Percentiles rank a stretch among this genome's conserved stretches.
These are phyloP conservation scores for Mychonastes homosphaera DNA, from an alignment of 139 green algal genomes.

Conservation along the genomic window DNA sequence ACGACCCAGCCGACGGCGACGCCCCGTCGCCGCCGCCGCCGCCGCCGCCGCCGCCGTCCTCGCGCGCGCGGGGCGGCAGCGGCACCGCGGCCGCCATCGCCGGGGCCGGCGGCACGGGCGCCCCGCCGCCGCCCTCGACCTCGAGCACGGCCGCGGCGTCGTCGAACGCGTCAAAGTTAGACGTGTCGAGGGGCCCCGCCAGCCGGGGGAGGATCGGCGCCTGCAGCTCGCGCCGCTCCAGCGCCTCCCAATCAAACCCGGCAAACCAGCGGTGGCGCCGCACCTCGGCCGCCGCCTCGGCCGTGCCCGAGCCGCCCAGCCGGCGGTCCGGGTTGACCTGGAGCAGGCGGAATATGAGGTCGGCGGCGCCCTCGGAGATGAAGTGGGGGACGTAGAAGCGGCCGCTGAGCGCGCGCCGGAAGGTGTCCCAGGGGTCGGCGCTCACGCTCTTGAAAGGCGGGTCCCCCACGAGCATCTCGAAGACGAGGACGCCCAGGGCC, in stretches of 20 bases:
- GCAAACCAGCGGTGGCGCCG: conserved; percentile 58
- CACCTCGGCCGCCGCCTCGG: conserved; percentile 43
- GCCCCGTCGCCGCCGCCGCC: conserved; percentile 7
- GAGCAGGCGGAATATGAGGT: conserved; percentile 69
- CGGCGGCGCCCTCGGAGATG: conserved; percentile 48
- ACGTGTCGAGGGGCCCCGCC: conserved; percentile 37
- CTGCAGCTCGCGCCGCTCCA: conserved; percentile 35
- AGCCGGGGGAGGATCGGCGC: conserved; percentile 43
- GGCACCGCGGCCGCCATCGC: too few relatives aligned
- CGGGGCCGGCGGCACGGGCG: too few relatives aligned
- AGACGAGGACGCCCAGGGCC: conserved; percentile 73
- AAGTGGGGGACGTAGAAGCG: conserved; percentile 65
- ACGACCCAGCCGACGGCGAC: neutral
- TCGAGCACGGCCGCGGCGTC: conserved; percentile 26
- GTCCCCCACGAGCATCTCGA: conserved; percentile 68
- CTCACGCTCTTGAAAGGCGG: conserved; percentile 65
- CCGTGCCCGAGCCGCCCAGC: conserved; percentile 51
- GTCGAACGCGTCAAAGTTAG: conserved; percentile 66
- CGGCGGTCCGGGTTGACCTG: conserved; percentile 59
- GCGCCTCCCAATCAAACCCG: conserved; percentile 47
- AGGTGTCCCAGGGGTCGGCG: conserved; percentile 64
- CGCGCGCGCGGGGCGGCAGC: too few relatives aligned
- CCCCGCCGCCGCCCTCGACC: neutral
- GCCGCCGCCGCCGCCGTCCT: conserved; percentile 10
- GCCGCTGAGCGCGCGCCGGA: conserved; percentile 52